Conservation (phyloP, 129 eudicot genomes). For the Arctium minus region DNA sequence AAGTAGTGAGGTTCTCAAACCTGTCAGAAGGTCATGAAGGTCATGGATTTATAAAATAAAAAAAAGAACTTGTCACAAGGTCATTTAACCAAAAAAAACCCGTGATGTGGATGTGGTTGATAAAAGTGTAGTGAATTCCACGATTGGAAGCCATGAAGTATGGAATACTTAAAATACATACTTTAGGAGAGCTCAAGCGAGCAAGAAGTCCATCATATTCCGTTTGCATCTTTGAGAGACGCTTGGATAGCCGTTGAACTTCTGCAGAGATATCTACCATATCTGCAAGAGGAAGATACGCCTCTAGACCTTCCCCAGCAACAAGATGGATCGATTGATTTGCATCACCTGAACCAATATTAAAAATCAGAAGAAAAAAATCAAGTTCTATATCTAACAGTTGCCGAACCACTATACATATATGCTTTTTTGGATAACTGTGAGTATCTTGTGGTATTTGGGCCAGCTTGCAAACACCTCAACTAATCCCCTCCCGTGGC, state of each 20-base stretch:
- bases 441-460: no score
- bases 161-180: conserved; percentile 25
- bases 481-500: no score
- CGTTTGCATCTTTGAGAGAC: conserved; percentile 79
- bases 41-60: neutral
- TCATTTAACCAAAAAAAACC: neutral
- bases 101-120: neutral
- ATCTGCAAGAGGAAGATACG: conserved; percentile 96
- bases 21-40: neutral
- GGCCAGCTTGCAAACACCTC: no score
- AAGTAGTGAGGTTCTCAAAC: no score
- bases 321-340: conserved; percentile 90
- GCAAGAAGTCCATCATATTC: conserved; percentile 76
- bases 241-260: conserved; percentile 74
- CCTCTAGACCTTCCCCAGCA: conserved; percentile 96
- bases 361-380: no score
- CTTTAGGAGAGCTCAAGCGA: conserved; percentile 77
- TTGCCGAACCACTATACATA: no score
- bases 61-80: no score
- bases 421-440: no score
- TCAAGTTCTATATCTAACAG: no score
- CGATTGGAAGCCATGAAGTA: neutral
- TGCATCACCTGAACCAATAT: conserved; percentile 59
- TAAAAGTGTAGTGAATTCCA: no score
- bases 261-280: conserved; percentile 97